Conservation (phyloP, 345 rosid species). For the Draba incana region DNA sequence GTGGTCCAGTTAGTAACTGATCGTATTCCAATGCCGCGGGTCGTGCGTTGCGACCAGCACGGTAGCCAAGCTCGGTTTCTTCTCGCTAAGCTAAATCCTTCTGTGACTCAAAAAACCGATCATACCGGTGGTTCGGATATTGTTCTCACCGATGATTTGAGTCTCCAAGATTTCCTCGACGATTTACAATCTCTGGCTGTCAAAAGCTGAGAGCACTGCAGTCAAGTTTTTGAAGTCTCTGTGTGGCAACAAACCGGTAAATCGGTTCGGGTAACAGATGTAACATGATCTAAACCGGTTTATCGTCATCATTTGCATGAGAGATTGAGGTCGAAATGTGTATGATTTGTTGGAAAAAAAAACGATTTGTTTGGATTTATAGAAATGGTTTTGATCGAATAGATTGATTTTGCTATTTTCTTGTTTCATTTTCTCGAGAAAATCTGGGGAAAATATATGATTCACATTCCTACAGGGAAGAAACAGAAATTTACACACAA, state of each 20-base stretch:
- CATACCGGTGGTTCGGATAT: constrained; percentile 67
- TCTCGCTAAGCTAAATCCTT: constrained; percentile 95
- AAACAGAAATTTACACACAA: not conserved
- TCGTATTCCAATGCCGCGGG: constrained; percentile 74
- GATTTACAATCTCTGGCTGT: constrained; percentile 87
- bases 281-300: too few species aligned
- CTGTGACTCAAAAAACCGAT: constrained; percentile 80
- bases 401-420: not conserved
- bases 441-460: not conserved
- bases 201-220: constrained; percentile 49
- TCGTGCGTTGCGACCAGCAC: constrained; percentile 89
- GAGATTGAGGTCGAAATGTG: too few species aligned
- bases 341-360: constrained; percentile 29
- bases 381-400: constrained; percentile 16
- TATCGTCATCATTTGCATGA: too few species aligned
- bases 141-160: constrained; percentile 80
- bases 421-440: not conserved
- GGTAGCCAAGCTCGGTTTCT: constrained; percentile 96
- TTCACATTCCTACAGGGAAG: not conserved
- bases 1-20: constrained; percentile 68
- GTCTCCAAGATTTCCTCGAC: constrained; percentile 84
- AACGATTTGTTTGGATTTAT: too few species aligned
- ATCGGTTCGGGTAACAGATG: too few species aligned
- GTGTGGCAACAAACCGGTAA: too few species aligned
- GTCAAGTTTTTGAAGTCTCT: too few species aligned